Evolutionary conservation across 306 rosid genomes (phyloP), one percentile per base, ranked within the genome.

Genomic region (Cucurbita argyrosperma): DNA sequence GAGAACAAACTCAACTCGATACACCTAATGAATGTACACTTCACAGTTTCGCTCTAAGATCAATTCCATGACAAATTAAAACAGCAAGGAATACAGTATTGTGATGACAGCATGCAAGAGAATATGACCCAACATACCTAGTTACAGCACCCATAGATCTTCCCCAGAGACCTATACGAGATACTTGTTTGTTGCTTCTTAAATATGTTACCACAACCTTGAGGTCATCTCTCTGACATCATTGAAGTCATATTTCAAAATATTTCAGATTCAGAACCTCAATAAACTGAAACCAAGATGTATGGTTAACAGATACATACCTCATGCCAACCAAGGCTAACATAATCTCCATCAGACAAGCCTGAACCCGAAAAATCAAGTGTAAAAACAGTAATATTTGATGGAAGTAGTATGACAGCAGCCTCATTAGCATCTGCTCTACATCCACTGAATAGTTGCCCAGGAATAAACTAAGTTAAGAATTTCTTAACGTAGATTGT

Each of bases 251-350:
- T 72, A 80, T 37, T 82, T 72, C 75, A 40, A 13, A 76, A 76
- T 37, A 69, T 82, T 39, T 79, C 21, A 56, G 70, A 80, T 39
- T 50, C 68, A 69, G 65, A 62, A 79, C 64, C 77, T 50, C 45
- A 61, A 61, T 75, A 63, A 61, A 40, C 51, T 49, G 75, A 54
- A 43, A 60, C 42, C 64, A 82, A 76, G 77, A 57, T 78, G 74
- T 15, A 30, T 49, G 75, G 52, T 69, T 76, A 57, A 80, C 75
- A 68, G 76, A 11, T 40, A 5, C 46, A 67, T 84, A 94, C 98
- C 88, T 94, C 99, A 80, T 94, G 99, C 99, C 99, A 94, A 83
- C 99, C 99, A 78, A 94, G 99, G 90, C 97, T 94, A 80, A 91
- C 97, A 72, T 88, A 85, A 47, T 94, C 95, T 71, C 99, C 99